These are phyloP conservation scores for Boletus fagicola DNA, from an alignment of 768 basidiomycete genomes.

Conservation along the genomic window DNA sequence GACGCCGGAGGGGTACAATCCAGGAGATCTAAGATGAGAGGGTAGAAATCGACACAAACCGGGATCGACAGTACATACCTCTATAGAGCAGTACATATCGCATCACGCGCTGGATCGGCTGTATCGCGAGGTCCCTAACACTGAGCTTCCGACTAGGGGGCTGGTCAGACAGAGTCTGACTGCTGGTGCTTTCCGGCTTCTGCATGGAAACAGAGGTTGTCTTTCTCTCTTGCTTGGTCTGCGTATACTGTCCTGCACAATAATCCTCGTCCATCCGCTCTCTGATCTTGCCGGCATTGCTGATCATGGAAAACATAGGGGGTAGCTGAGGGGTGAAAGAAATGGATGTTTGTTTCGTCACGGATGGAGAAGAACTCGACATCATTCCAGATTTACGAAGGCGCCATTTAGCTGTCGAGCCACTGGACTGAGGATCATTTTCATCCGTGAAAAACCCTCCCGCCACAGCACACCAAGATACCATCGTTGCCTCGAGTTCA, in stretches of 20 bases:
- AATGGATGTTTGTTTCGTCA: slow-evolving; percentile 6
- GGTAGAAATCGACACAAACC: slow-evolving; percentile 1
- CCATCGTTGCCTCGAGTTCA: slow-evolving; percentile 53
- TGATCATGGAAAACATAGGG: slow-evolving; percentile 9
- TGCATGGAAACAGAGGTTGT: background rate
- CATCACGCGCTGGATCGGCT: slow-evolving; percentile 62
- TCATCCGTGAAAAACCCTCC: slow-evolving; percentile 39
- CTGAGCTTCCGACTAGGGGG: slow-evolving; percentile 24
- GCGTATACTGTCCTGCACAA: background rate
- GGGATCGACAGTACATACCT: slow-evolving; percentile 39
- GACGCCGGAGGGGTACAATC: slow-evolving; percentile 48
- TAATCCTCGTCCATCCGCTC: slow-evolving; percentile 6
- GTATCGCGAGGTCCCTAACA: slow-evolving; percentile 60
- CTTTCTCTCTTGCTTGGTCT: slow-evolving; percentile 4
- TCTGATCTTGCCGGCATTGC: slow-evolving; percentile 1
- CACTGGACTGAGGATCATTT: slow-evolving; percentile 10
- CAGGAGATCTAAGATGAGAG: slow-evolving; percentile 43
- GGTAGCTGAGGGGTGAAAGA: slow-evolving; percentile 12
- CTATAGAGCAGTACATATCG: slow-evolving; percentile 60
- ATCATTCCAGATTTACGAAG: slow-evolving; percentile 19
- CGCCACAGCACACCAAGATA: slow-evolving; percentile 44
- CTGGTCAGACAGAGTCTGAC: background rate
- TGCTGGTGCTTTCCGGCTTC: background rate
- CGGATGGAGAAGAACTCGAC: slow-evolving; percentile 5
- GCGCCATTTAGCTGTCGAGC: slow-evolving; percentile 23